Base-by-base conservation (phyloP, 1,284 basidiomycete species). In the Leccinum pachyderme region DNA sequence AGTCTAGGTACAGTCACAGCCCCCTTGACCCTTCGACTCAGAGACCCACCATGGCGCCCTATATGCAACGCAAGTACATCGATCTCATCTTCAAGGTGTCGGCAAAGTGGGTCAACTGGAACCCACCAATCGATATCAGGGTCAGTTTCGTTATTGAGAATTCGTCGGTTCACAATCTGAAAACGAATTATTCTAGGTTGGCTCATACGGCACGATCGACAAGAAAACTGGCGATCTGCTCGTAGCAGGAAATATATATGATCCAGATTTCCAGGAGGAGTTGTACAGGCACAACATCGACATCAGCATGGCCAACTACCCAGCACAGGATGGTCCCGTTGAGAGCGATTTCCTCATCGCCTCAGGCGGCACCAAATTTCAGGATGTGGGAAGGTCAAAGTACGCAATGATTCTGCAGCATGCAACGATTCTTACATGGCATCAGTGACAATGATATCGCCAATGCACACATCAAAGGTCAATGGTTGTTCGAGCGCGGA, bases 71-170 rank as follows among this genome's bases (percentile, higher is more conserved):
- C 58, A 66, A 70, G 47, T 68, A 64, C 43, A 59, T 70, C 33
- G 66, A 68, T 24, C 59, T 71, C 11, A 63, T 71, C 35, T 58
- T 41, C 7, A 5, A 49, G 25, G 43, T 22, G 3, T 70, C 62
- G 11, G 58, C 59, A 39, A 70, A 70, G 35, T 68, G 55, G 56
- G 61, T 70, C 29, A 66, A 67, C 49, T 70, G 64, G 68, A 57
- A 71, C 37, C 65, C 65, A 3, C 57, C 49, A 7, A 51, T 57
- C 8, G 41, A 43, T 7, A 47, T 71, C 22, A 31, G 44, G 39
- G 70, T 68, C 32, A 8, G 66, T 58, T 7, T 39, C 27, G 47
- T 47, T 22, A 3, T 18, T 0, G 9, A 24, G n/a, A 5, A 28
- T 4, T 25, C 24, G n/a, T 49, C 12, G 9, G 45, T 49, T 11